Percentiles rank a stretch among this genome's conserved stretches.
phyloP scores from a whole-genome alignment of 331 rosid genomes.

The Stylosanthes scabra region DNA sequence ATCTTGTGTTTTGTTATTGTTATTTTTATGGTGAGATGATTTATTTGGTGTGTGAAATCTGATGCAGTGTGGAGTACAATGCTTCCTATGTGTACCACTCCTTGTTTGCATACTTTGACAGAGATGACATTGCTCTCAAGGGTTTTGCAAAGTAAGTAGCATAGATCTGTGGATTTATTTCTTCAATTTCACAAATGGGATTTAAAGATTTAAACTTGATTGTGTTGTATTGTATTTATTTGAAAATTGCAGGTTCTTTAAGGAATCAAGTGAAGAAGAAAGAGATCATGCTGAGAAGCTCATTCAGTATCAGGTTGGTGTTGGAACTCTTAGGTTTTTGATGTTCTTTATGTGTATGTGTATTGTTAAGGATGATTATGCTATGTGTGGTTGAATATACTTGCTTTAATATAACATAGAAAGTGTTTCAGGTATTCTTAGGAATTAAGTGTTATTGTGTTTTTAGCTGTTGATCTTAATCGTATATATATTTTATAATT shows the following conservation, averaged over 20 bases:
- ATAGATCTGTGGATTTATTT: neutral
- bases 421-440: no score
- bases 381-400: no score
- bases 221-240: neutral
- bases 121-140: slow-evolving; percentile 62
- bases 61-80: slow-evolving; percentile 61
- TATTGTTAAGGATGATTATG: no score
- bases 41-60: neutral
- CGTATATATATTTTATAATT: no score
- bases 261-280: slow-evolving; percentile 70
- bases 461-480: no score
- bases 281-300: slow-evolving; percentile 67
- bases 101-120: slow-evolving; percentile 66
- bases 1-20: no score
- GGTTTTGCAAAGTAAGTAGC: slow-evolving; percentile 56
- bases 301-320: slow-evolving; percentile 57
- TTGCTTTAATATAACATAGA: no score
- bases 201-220: neutral
- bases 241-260: slow-evolving; percentile 50
- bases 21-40: no score
- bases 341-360: no score
- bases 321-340: no score
- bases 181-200: neutral
- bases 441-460: no score
- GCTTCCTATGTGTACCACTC: slow-evolving; percentile 67